Conservation (phyloP, 768 basidiomycete genomes). For the Daedalea quercina region DNA sequence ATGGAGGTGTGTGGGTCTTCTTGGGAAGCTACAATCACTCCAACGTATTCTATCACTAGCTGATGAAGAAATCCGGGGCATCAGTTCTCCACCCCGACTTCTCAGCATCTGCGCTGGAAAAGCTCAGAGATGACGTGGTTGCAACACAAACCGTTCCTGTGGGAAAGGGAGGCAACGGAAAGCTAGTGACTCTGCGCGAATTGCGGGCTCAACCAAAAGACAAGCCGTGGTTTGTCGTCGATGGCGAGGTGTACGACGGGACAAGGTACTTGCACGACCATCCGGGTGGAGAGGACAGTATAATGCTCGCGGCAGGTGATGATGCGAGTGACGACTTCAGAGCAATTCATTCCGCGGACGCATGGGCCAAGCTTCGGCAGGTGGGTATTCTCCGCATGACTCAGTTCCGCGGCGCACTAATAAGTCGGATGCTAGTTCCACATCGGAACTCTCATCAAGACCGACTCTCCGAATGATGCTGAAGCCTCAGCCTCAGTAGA, state of each 20-base stretch:
- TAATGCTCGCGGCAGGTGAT: slow-evolving; percentile 47
- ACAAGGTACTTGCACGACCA: slow-evolving; percentile 46
- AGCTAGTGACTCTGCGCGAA: slow-evolving; percentile 39
- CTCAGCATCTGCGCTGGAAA: not conserved
- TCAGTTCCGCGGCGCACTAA: slow-evolving; percentile 1
- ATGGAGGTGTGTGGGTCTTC: slow-evolving; percentile 35
- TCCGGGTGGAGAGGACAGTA: slow-evolving; percentile 52
- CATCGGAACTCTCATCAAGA: slow-evolving; percentile 38
- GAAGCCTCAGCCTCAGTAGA: not conserved
- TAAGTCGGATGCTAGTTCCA: slow-evolving; percentile 28
- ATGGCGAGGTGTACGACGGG: slow-evolving; percentile 48
- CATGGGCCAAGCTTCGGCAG: slow-evolving; percentile 36
- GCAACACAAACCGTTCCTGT: not conserved
- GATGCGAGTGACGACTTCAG: slow-evolving; percentile 62
- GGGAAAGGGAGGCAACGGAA: slow-evolving; percentile 4
- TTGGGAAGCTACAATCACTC: not conserved
- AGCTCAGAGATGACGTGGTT: not conserved
- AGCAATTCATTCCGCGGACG: slow-evolving; percentile 53
- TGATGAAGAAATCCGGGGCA: slow-evolving; percentile 38
- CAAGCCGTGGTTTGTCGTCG: slow-evolving; percentile 34
- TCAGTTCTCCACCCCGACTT: slow-evolving; percentile 40
- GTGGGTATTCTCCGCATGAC: slow-evolving; percentile 15
- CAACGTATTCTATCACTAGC: slow-evolving; percentile 17
- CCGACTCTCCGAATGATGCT: not conserved
- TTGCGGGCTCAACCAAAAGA: slow-evolving; percentile 29